Evolutionary conservation across 1,139 yeast genomes (phyloP), one percentile per base, ranked within the genome.

Genomic region (Saccharomyces hybrid): DNA sequence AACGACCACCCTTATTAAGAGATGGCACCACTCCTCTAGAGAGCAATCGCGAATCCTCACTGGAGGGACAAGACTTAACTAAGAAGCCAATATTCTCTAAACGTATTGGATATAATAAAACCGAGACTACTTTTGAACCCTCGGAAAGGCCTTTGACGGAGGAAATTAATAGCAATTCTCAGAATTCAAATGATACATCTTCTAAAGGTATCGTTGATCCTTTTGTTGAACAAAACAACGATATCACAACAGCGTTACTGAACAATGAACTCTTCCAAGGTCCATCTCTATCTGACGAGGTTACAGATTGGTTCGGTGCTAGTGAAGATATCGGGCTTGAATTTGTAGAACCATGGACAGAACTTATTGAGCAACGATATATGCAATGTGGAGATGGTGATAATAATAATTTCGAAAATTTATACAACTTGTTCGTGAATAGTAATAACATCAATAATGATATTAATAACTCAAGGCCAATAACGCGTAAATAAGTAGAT

Each of bases 271-370:
- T 38, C 8, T 20, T 38, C 7, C 44, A 38, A 11, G 44, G 31
- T 11, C 16, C 13, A 23, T 34, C 57, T 3, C 53, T 59, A 9
- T 62, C 65, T 5, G 60, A 57, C 26, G 85, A 83, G 52, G 80
- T 84, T 11, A 80, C 83, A 68, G 87, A 84, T 56, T 85, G 89
- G 87, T 87, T 88, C 64, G 75, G 83, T 53, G 82, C 79, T 62
- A 83, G 84, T 51, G 76, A 72, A 51, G 74, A 79, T 42, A 83
- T 87, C 42, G 96, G 96, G 20, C 74, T 88, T 53, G 95, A 88
- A 57, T 88, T 88, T 62, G 96, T 88, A 38, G 96, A 87, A 47
- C 95, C 95, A 2, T 85, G 95, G 83, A 86, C 95, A 7, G 91
- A 86, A 66, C 85, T 86, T 78, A 80, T 88, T 52, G 96, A 88